Evolutionary conservation across 306 rosid genomes (phyloP).

Genomic region (Lathyrus oleraceus): DNA sequence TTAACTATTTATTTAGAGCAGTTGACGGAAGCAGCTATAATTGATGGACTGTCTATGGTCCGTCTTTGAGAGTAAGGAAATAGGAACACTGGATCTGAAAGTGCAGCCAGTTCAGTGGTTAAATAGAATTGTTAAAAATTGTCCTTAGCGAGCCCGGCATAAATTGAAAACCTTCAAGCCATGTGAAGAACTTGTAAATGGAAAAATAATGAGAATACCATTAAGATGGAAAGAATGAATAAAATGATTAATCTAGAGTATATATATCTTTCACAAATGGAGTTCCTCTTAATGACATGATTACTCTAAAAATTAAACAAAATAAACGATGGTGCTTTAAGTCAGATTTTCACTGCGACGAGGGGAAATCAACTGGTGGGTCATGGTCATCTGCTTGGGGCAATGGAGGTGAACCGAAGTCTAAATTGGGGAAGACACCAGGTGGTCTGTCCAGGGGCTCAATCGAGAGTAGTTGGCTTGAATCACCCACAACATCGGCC

Average conservation of each 20-base stretch:
- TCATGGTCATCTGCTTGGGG: conserved; percentile 49
- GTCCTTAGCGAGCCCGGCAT: neutral
- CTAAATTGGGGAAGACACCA: conserved; percentile 72
- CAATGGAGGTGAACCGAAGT: conserved; percentile 57
- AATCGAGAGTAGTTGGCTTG: conserved; percentile 86
- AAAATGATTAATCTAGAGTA: conserved; percentile 45
- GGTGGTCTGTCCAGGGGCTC: conserved; percentile 79
- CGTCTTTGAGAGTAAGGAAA: neutral
- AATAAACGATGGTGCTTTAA: conserved; percentile 30
- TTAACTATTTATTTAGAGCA: neutral
- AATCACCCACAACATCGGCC: conserved; percentile 95
- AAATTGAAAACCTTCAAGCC: conserved; percentile 1
- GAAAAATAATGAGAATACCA: conserved; percentile 6
- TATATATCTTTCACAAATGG: conserved; percentile 24
- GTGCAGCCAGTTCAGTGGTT: neutral
- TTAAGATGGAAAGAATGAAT: conserved; percentile 66
- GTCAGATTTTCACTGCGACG: conserved; percentile 49
- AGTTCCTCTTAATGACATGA: conserved; percentile 33
- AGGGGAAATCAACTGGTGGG: conserved; percentile 50
- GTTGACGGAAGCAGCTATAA: neutral
- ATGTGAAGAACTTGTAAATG: neutral
- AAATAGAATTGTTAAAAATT: neutral
- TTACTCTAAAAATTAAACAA: conserved; percentile 29
- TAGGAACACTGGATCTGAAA: neutral
- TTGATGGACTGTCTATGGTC: neutral